Evolutionary conservation across 129 eudicot species (phyloP).

Genomic region (Tanacetum coccineum): DNA sequence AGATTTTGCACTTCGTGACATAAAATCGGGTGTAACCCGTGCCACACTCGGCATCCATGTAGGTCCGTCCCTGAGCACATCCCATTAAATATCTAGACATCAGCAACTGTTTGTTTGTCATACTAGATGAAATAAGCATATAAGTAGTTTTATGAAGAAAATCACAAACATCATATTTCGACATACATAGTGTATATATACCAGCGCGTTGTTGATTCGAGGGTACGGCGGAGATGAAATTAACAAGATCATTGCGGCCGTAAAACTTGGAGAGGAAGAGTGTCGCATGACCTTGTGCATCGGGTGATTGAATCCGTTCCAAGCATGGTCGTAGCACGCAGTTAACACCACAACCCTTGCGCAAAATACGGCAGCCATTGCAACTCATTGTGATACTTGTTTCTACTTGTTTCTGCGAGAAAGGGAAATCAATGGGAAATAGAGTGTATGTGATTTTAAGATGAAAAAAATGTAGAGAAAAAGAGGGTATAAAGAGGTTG

Average conservation of each 20-base stretch:
- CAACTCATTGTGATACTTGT: conserved; percentile 56
- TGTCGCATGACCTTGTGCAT: conserved; percentile 69
- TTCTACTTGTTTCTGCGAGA: not conserved
- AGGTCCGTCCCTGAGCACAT: no score
- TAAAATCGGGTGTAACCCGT: no score
- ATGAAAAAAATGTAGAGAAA: conserved; percentile 11
- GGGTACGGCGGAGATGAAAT: conserved; percentile 61
- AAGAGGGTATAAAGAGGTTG: conserved; percentile 19
- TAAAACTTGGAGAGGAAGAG: conserved; percentile 83
- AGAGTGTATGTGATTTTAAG: conserved; percentile 8
- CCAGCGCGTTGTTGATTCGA: conserved; percentile 38
- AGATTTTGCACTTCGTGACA: no score
- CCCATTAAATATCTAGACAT: no score
- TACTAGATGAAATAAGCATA: no score
- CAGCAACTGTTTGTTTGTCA: no score
- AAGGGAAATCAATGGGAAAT: conserved; percentile 17
- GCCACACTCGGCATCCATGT: no score
- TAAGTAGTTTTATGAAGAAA: not conserved
- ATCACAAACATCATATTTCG: not conserved
- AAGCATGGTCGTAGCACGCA: conserved; percentile 61
- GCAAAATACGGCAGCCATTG: conserved; percentile 71
- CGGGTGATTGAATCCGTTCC: conserved; percentile 52
- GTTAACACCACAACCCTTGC: conserved; percentile 50
- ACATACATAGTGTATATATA: conserved; percentile 4
- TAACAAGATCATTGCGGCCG: conserved; percentile 72